Base-by-base conservation (phyloP, 768 basidiomycete species). In the Rubroboletus satanas region DNA sequence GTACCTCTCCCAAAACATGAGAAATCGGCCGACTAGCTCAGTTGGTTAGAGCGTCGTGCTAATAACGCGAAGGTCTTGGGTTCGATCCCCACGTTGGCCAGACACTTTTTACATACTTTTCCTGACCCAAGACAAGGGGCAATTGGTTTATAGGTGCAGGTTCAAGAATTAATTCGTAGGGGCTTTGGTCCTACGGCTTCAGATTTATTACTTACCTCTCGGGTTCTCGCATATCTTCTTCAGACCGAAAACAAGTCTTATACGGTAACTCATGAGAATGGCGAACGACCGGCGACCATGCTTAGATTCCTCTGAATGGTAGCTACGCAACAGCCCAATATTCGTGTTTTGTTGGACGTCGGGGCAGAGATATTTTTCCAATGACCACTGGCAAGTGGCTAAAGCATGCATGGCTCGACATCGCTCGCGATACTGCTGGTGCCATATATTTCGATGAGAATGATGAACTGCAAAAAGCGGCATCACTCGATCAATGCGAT, bases 51-150 rank as follows among this genome's bases (percentile, higher is more conserved):
- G 66, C 66, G 66, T 67, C 66, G 66, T 67, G 66, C 66, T 67
- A 67, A 67, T 67, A 67, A 69, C 67, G 67, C 66, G 67, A 67
- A 67, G 66, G 84, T 84, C 84, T 80, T 85, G 83, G 83, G 83
- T 85, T 85, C 83, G 83, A 84, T 77, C 83, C 83, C 83, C 83
- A 84, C 79, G 81, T 81, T 83, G 83, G 83, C 83, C 83, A 65
- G 0, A 8, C 4, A 4, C n/a, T 62, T 48, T 62, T 57, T 52
- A 7, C 18, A 12, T 26, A 26, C 26, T 26, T 26, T 26, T 5
- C 26, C 26, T 3, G 26, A 26, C 26, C 26, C 26, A 5, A 5
- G 26, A 26, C 26, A 26, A 26, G 26, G 26, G 26, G 26, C 26
- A 26, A 26, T 4, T 26, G 26, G 26, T 26, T 26, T 26, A 26